phyloP scores from a whole-genome alignment of 1,284 basidiomycete species.

The Malassezia dermatis region DNA sequence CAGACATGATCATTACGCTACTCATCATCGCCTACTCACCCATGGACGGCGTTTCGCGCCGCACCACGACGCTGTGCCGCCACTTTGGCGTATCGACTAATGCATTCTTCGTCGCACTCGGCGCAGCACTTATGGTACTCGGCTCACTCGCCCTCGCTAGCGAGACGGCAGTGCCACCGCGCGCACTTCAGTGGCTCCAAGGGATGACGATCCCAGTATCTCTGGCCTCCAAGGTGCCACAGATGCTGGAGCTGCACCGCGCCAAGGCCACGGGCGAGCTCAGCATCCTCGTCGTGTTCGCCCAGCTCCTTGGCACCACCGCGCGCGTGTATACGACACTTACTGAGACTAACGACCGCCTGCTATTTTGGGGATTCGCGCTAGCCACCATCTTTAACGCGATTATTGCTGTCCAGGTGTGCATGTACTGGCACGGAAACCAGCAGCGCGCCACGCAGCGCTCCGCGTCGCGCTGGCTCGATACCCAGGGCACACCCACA shows the following conservation, averaged over 20 bases:
- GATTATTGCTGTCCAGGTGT: slow-evolving; percentile 38
- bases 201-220: slow-evolving; percentile 42
- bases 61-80: slow-evolving; percentile 17
- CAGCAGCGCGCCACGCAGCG: neutral
- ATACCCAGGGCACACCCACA: neutral
- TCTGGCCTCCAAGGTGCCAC: slow-evolving; percentile 43
- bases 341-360: slow-evolving; percentile 44
- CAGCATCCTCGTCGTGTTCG: slow-evolving; percentile 44
- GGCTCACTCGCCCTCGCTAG: slow-evolving; percentile 54
- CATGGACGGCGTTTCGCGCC: slow-evolving; percentile 24
- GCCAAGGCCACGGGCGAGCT: slow-evolving; percentile 41
- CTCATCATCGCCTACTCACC: slow-evolving; percentile 40
- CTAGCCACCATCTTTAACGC: slow-evolving; percentile 46
- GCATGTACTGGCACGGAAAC: slow-evolving; percentile 39
- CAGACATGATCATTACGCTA: slow-evolving; percentile 44
- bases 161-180: slow-evolving; percentile 24
- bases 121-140: slow-evolving; percentile 72
- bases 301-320: slow-evolving; percentile 41
- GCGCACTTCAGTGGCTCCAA: slow-evolving; percentile 33
- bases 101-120: slow-evolving; percentile 49
- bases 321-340: slow-evolving; percentile 45
- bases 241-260: slow-evolving; percentile 42
- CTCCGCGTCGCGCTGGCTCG: slow-evolving; percentile 11
- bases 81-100: slow-evolving; percentile 9
- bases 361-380: slow-evolving; percentile 43